Evolutionary conservation across 371 early-diverging fungal genomes (phyloP).

Genomic region (Phascolomyces articulosus): DNA sequence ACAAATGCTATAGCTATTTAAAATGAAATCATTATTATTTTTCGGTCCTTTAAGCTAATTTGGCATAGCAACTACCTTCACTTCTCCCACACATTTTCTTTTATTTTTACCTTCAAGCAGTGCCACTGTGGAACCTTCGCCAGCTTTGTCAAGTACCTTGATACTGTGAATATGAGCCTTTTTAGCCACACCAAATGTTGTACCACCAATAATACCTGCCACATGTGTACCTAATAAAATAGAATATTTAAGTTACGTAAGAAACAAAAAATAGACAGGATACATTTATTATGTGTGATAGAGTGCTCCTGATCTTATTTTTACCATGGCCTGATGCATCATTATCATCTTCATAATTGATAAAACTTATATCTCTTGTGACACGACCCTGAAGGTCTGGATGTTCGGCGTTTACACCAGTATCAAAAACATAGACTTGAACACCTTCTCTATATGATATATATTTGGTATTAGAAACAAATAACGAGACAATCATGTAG

Average conservation of each 20-base stretch:
- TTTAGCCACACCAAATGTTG: slow-evolving; percentile 68
- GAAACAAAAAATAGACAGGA: neutral
- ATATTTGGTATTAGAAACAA: too few species aligned
- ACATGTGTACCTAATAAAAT: slow-evolving; percentile 66
- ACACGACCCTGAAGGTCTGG: slow-evolving; percentile 87
- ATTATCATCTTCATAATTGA: slow-evolving; percentile 37
- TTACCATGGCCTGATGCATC: slow-evolving; percentile 61
- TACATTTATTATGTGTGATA: neutral
- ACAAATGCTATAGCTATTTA: slow-evolving; percentile 50
- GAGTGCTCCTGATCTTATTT: neutral
- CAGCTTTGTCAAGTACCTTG: slow-evolving; percentile 63
- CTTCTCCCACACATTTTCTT: neutral
- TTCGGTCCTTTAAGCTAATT: slow-evolving; percentile 18
- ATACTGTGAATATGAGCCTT: slow-evolving; percentile 61
- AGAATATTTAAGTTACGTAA: neutral
- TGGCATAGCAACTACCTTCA: too few species aligned
- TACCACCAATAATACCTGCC: slow-evolving; percentile 70
- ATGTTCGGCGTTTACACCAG: slow-evolving; percentile 74
- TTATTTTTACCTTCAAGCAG: slow-evolving; percentile 37
- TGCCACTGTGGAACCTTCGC: slow-evolving; percentile 47
- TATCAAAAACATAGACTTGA: slow-evolving; percentile 73
- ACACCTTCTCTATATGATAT: slow-evolving; percentile 53
- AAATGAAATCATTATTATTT: neutral
- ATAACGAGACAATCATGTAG: too few species aligned
- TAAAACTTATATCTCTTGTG: slow-evolving; percentile 64